Evolutionary conservation across 2,329 filamentous ascomycete genomes (phyloP), one percentile per base, ranked within the genome.

Genomic region (Aspergillus sp.): DNA sequence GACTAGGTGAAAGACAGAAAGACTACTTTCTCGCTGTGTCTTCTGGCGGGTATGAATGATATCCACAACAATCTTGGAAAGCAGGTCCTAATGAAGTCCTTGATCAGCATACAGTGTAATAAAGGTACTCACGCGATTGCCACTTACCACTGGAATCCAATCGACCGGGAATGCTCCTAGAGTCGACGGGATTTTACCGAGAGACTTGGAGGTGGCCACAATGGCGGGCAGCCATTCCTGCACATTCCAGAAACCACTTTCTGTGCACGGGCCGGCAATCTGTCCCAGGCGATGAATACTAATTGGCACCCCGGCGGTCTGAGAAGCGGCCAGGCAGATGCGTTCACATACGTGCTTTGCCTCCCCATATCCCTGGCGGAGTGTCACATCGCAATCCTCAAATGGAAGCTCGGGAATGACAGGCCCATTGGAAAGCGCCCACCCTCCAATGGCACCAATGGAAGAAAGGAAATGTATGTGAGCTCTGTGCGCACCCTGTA

Each of bases 161-260:
- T 80, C 75, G 2, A 80, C 67, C 0, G 59, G 56, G 2, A 71
- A 57, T 1, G 55, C 50, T 0, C 75, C 78, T 0, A 81, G 63
- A 1, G 65, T 58, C 0, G 51, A 48, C 0, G 79, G 78, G 2
- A 81, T 55, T 3, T 69, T 57, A 0, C 71, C 70, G 1, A 81
- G 61, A 39, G 73, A 61, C 9, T 73, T 59, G 0, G 76, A 79
- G 41, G 74, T 78, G 1, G 70, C 67, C 77, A 63, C 71, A 70
- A 81, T 28, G 8, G 50, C 49, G 5, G 58, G 58, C 10, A 60
- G 10, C 58, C 58, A 60, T 52, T 83, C 79, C 5, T 76, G 70
- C 32, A 62, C 66, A 51, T 78, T 80, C 80, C 80, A 83, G 19
- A 58, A 55, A 0, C 78, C 78, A 4, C 57, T 56, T n/a, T 61